Evolutionary conservation across 805 yeast genomes (phyloP).

Genomic region (Kregervanrija fluxuum): DNA sequence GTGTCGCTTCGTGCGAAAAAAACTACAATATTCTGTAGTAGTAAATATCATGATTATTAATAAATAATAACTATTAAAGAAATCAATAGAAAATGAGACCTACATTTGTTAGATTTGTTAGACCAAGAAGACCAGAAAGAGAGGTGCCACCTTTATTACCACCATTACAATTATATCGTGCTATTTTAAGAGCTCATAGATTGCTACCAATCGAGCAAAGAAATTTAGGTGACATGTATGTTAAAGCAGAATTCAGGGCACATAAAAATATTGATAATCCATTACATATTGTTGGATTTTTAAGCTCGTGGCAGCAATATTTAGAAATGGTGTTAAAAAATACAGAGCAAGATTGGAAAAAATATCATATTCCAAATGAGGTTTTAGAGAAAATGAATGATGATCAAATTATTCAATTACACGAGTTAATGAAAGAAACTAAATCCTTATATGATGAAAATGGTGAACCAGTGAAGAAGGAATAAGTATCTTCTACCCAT

Average conservation of each 20-base stretch:
- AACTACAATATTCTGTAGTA: too few relatives aligned
- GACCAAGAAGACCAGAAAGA: conserved; percentile 20
- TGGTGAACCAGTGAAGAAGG: conserved; percentile 4
- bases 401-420: conserved; percentile 79
- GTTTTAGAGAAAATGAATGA: conserved; percentile 80
- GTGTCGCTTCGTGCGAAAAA: too few relatives aligned
- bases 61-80: too few relatives aligned
- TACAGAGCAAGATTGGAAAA: conserved; percentile 57
- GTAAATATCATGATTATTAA: too few relatives aligned
- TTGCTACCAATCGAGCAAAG: conserved; percentile 62
- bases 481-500: not conserved
- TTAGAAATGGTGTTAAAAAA: conserved; percentile 37
- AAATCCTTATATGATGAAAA: conserved; percentile 16
- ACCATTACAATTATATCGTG: conserved; percentile 71
- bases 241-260: conserved; percentile 80
- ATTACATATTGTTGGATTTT: conserved; percentile 84
- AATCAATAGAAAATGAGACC: too few relatives aligned
- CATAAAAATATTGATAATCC: conserved; percentile 84
- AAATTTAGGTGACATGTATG: conserved; percentile 83
- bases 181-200: conserved; percentile 77
- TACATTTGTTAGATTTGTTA: conserved; percentile 13
- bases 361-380: conserved; percentile 50
- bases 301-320: conserved; percentile 92
- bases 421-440: conserved; percentile 75
- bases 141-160: conserved; percentile 53